Base-by-base conservation (phyloP, 2,329 filamentous ascomycete genomes). In the Cladorrhinum sp. region DNA sequence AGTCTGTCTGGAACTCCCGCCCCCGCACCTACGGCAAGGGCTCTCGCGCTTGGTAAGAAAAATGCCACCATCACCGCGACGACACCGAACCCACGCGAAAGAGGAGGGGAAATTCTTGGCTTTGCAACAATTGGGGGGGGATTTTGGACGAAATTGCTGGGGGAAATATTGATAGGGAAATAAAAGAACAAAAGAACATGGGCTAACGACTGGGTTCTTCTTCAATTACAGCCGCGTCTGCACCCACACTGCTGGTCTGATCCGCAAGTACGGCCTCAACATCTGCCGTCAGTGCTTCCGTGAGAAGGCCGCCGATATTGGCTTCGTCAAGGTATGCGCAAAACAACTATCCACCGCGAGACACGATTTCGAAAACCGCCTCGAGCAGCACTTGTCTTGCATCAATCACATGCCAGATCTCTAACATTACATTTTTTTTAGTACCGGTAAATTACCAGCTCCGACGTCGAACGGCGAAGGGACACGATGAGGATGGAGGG, bases 231-330 rank as follows among this genome's bases (percentile, higher is more conserved):
- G 84, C 84, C 84, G 84, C 68, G 82, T 86, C 76, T 86, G 84
- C 91, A 92, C 92, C 77, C 94, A 99, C 90, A 88, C 86, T 77
- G 94, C 95, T 76, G 95, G 95, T 96, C 88, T 99, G 73, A 96
- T 99, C 88, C 93, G 95, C 86, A 99, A 99, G 86, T 99, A 99
- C 85, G 94, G 95, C 77, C 86, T 97, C 73, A 92, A 96, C 82
- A 86, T 90, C 77, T 90, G 87, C 86, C 86, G 87, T 85, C 87
- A 90, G 78, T 90, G 87, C 84, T 90, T 89, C 85, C 84, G 86
- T 74, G 86, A 89, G 82, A 88, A 88, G 83, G 79, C 85, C 70
- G 79, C 84, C 77, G 86, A 89, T 75, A 89, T 89, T 78, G 86
- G 86, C 73, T 89, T 89, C 80, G 81, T 84, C 81, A 89, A 89